Conservation (phyloP, 1,139 yeast genomes). For the Saccharomyces hybrid region DNA sequence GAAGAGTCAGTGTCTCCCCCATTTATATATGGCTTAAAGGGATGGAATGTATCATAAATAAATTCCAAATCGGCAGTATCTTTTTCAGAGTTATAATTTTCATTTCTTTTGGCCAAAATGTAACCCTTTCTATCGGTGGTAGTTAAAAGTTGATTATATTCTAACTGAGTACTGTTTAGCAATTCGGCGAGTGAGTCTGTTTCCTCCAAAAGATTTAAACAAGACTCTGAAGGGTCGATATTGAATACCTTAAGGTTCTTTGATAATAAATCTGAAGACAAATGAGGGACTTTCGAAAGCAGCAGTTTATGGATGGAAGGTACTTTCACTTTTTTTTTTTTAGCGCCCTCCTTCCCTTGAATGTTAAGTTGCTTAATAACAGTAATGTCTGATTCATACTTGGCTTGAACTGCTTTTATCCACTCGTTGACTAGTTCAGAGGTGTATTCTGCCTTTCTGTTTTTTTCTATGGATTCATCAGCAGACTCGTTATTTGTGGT, state of each 20-base stretch:
- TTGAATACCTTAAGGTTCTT: constrained; percentile 43
- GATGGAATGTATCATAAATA: constrained; percentile 77
- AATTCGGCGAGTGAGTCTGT: constrained; percentile 35
- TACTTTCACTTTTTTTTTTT: constrained; percentile 37
- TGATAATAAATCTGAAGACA: constrained; percentile 73
- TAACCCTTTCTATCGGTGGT: constrained; percentile 40
- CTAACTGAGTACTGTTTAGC: constrained; percentile 44
- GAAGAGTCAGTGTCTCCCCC: constrained; percentile 28
- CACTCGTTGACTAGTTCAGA: constrained; percentile 41
- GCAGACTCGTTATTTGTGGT: constrained; percentile 36
- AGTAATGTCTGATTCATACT: constrained; percentile 19
- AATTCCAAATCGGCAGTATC: constrained; percentile 40
- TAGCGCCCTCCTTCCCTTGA: constrained; percentile 21
- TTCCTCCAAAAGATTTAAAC: constrained; percentile 34
- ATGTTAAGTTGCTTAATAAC: constrained; percentile 1
- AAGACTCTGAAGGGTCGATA: constrained; percentile 39
- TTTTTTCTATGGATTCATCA: constrained; percentile 1
- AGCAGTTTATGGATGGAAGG: constrained; percentile 64
- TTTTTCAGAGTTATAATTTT: constrained; percentile 37
- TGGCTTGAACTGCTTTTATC: constrained; percentile 40
- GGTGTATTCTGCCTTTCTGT: constrained; percentile 23
- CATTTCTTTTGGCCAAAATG: constrained; percentile 58
- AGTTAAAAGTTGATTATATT: constrained; percentile 31
- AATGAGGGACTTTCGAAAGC: constrained; percentile 60
- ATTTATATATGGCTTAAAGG: constrained; percentile 57